Conservation (phyloP, 2,329 filamentous ascomycete species). For the Gnomoniopsis smithogilvyi region DNA sequence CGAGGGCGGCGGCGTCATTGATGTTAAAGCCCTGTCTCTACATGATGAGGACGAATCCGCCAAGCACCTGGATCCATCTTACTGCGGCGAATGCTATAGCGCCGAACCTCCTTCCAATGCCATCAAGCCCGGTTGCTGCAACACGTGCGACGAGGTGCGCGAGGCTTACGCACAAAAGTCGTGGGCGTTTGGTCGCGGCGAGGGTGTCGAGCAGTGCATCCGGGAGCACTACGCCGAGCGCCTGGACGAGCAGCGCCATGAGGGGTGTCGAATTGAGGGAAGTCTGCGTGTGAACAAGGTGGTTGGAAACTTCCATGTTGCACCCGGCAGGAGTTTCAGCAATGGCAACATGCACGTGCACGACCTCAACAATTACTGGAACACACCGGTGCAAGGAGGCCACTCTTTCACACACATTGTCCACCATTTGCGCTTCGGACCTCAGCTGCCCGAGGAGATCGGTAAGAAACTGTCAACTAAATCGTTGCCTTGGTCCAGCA, state of each 20-base stretch:
- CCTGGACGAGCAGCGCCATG: slow-evolving; percentile 80
- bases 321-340: slow-evolving; percentile 92
- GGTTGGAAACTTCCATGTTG: slow-evolving; percentile 97
- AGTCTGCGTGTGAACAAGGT: slow-evolving; percentile 96
- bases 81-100: slow-evolving; percentile 93
- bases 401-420: slow-evolving; percentile 90
- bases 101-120: slow-evolving; percentile 69
- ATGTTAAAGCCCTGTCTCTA: slow-evolving; percentile 66
- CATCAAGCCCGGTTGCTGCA: slow-evolving; percentile 85
- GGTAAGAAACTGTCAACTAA: slow-evolving; percentile 55
- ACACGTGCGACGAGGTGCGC: slow-evolving; percentile 93
- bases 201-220: slow-evolving; percentile 91
- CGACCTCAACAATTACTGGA: slow-evolving; percentile 93
- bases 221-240: slow-evolving; percentile 91
- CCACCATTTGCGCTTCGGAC: slow-evolving; percentile 88
- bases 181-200: slow-evolving; percentile 92
- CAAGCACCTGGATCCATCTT: slow-evolving; percentile 80
- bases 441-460: slow-evolving; percentile 76
- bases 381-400: slow-evolving; percentile 61
- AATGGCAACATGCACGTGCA: slow-evolving; percentile 97
- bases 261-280: slow-evolving; percentile 94
- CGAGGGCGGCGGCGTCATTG: slow-evolving; percentile 75
- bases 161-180: slow-evolving; percentile 86
- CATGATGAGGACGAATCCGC: slow-evolving; percentile 67
- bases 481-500: slow-evolving; percentile 71